Conservation (phyloP, 1,284 basidiomycete genomes). For the Rhizoctonia solani region DNA sequence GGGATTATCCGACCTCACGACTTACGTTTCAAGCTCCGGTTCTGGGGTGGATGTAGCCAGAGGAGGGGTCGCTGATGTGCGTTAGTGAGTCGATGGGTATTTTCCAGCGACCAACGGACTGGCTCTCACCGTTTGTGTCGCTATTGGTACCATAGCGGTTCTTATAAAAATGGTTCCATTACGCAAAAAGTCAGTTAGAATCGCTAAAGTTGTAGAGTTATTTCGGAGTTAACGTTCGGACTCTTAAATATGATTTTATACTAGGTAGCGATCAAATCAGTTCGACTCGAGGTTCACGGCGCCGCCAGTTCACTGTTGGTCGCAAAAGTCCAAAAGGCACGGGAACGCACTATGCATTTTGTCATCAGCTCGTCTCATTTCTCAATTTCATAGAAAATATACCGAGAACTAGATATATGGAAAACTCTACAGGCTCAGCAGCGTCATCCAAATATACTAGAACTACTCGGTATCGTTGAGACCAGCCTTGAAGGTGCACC, state of each 20-base stretch:
- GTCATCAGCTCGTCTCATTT: too few relatives aligned
- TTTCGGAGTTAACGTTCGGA: background rate
- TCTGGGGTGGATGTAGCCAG: background rate
- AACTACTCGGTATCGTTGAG: conserved; percentile 7
- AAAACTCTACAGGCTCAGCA: background rate
- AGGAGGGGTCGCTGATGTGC: conserved; percentile 21
- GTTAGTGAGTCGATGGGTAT: background rate
- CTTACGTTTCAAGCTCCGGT: background rate
- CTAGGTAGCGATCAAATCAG: background rate
- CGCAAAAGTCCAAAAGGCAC: background rate
- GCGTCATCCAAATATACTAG: conserved; percentile 9
- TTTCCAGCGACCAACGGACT: too few relatives aligned
- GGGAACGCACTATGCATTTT: background rate
- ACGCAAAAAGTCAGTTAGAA: too few relatives aligned
- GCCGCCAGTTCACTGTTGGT: background rate
- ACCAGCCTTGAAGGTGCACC: background rate
- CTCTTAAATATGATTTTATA: too few relatives aligned
- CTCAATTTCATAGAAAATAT: background rate
- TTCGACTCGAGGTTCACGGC: background rate
- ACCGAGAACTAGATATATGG: conserved; percentile 23
- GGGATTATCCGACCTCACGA: background rate
- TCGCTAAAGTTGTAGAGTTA: background rate
- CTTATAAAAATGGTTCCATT: too few relatives aligned
- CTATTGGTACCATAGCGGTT: too few relatives aligned
- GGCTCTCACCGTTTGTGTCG: too few relatives aligned